Conservation (phyloP, 352 stramenopile genomes). For the Phytophthora quininea region DNA sequence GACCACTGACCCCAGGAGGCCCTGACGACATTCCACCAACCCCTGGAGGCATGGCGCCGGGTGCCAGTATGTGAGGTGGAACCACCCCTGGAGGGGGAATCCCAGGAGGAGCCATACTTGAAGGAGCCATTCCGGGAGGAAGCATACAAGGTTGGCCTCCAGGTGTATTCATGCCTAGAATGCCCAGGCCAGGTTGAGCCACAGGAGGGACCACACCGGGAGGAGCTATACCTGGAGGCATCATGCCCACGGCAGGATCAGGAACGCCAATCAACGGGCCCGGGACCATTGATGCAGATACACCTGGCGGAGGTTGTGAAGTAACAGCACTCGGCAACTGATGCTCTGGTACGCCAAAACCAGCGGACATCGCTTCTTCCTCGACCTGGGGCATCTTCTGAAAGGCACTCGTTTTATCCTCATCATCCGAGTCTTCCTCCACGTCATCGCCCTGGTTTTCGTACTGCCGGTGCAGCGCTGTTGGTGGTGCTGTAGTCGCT, state of each 20-base stretch:
- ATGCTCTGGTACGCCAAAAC: conserved; percentile 18
- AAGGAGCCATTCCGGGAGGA: conserved; percentile 8
- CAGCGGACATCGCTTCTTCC: conserved; percentile 7
- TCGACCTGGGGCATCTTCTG: conserved; percentile 10
- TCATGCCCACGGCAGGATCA: too few species aligned
- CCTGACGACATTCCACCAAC: conserved; percentile 32
- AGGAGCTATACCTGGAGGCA: conserved; percentile 31
- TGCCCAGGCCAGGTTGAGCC: too few species aligned
- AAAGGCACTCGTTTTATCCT: conserved; percentile 25
- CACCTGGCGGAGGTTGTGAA: conserved; percentile 13
- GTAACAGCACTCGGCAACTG: conserved; percentile 14
- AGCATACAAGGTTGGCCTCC: too few species aligned
- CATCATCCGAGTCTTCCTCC: conserved; percentile 51
- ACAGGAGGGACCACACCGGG: conserved; percentile 33
- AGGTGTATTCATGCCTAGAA: conserved; percentile 12
- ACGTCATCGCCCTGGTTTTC: conserved; percentile 41
- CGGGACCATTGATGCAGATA: conserved; percentile 20
- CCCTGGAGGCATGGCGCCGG: conserved; percentile 25
- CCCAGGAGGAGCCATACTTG: conserved; percentile 18
- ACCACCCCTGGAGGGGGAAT: conserved; percentile 3
- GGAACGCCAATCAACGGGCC: conserved; percentile 28
- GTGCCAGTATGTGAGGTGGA: conserved; percentile 33
- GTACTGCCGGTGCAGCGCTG: conserved; percentile 18
- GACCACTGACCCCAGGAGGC: conserved; percentile 41
- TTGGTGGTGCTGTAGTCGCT: conserved; percentile 38